These are phyloP conservation scores for Asclepias syriaca DNA, from an alignment of 257 asterid genomes.

Conservation along the genomic window DNA sequence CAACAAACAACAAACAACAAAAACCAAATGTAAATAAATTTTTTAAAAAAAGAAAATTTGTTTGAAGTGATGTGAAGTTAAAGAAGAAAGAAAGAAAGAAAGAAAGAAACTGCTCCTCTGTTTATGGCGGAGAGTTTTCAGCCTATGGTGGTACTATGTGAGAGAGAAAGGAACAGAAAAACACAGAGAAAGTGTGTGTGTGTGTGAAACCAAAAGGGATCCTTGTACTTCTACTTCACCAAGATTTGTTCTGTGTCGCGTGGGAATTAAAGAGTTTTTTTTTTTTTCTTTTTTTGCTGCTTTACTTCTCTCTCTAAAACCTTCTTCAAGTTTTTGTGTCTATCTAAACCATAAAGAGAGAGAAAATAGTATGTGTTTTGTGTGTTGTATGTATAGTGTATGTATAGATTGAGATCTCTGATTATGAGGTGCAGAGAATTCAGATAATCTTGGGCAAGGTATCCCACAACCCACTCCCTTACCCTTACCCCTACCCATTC, in stretches of 20 bases:
- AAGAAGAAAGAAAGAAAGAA: conserved; percentile 16
- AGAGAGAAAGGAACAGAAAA: not conserved
- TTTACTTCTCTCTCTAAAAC: not conserved
- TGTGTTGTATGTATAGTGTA: not conserved
- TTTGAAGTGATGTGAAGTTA: conserved; percentile 17
- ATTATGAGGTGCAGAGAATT: conserved; percentile 17
- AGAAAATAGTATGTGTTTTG: not conserved
- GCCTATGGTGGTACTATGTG: conserved; percentile 3
- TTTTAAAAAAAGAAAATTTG: not conserved
- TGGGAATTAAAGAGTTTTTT: not conserved
- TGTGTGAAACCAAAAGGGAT: not conserved
- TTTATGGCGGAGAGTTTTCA: not conserved
- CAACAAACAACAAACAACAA: not conserved
- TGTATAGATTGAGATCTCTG: conserved; percentile 14
- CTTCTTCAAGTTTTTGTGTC: not conserved
- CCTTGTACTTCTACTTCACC: conserved; percentile 1
- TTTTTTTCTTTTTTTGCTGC: not conserved
- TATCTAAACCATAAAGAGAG: not conserved
- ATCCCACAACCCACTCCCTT: too few relatives aligned
- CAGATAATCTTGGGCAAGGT: not conserved
- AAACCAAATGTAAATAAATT: conserved; percentile 3
- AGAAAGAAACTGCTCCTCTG: not conserved
- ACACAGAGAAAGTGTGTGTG: not conserved
- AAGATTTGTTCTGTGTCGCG: not conserved
- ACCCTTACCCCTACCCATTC: too few relatives aligned